Evolutionary conservation across 768 basidiomycete genomes (phyloP), one percentile per base, ranked within the genome.

Genomic region (Mycena floridula): DNA sequence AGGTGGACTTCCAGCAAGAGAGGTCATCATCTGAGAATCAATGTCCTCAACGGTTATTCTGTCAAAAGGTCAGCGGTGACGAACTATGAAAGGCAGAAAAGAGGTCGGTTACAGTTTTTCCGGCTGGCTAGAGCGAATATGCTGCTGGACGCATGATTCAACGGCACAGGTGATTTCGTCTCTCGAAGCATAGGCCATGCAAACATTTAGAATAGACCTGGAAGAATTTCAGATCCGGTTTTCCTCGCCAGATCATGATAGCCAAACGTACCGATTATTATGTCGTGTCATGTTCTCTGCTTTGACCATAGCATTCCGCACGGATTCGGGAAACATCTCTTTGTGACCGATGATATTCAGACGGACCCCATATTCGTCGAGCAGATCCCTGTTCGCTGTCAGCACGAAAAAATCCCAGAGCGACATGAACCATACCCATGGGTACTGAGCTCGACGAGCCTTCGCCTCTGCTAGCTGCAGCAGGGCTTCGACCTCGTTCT

Each of bases 81-180:
- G 16, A 13, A 16, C 22, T 12, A n/a, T 35, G 32, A 3, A 35
- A 35, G 7, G 32, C 13, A 7, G 32, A 13, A 7, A 15, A 35
- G 18, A 35, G 18, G 18, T 15, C 3, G 7, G 15, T 18, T 4
- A 35, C 32, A 18, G 32, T 35, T 35, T 35, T 15, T 13, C 3
- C 4, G 13, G 4, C 4, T 13, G 32, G 32, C 32, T 18, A 35
- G 18, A 18, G 15, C 18, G 15, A 18, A 35, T 13, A 35, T 22
- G 15, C 22, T 39, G 38, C 22, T 21, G 15, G 22, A 39, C 22
- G 26, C 20, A 68, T 1, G 67, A 62, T 48, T 81, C 68, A 3
- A 97, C 76, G 0, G 95, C 89, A 0, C 79, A 77, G 2, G 88
- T 76, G 11, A 98, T 93, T 62, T 99, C 96, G 57, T 99, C 89